phyloP scores from a whole-genome alignment of 2,329 filamentous ascomycete genomes.

The Ceratocystis smalleyi region DNA sequence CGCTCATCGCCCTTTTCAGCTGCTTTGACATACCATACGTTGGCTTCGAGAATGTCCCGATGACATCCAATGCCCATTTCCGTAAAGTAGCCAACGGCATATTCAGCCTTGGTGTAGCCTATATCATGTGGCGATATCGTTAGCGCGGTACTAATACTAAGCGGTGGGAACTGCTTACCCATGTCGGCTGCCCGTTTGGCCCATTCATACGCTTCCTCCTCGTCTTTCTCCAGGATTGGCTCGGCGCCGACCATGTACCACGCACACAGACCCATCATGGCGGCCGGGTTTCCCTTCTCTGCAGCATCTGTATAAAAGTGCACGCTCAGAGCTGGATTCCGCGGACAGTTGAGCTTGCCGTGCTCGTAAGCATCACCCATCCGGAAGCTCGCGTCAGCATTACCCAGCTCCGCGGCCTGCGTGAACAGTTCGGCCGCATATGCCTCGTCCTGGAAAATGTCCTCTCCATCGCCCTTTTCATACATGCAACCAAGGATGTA shows the following conservation, averaged over 20 bases:
- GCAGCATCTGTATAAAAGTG: constrained; percentile 95
- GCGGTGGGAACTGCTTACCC: constrained; percentile 40
- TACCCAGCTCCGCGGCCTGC: constrained; percentile 80
- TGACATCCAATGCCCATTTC: constrained; percentile 97
- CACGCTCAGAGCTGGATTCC: constrained; percentile 81
- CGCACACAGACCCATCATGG: constrained; percentile 96
- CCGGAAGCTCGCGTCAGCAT: constrained; percentile 69
- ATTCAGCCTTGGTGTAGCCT: constrained; percentile 67
- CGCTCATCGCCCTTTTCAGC: constrained; percentile 83
- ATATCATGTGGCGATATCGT: background rate
- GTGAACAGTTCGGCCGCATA: constrained; percentile 93
- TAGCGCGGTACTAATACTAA: background rate
- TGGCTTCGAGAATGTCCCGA: constrained; percentile 86
- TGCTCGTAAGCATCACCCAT: constrained; percentile 97
- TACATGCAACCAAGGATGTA: constrained; percentile 83
- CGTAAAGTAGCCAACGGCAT: constrained; percentile 90
- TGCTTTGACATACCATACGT: constrained; percentile 95
- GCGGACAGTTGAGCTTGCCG: constrained; percentile 70
- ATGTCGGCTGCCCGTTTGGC: constrained; percentile 70
- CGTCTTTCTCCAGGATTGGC: constrained; percentile 83
- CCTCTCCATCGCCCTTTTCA: constrained; percentile 83
- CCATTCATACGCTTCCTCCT: constrained; percentile 95
- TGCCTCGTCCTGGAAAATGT: constrained; percentile 76
- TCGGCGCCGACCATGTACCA: constrained; percentile 97
- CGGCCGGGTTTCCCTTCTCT: constrained; percentile 63